Evolutionary conservation across 2,329 filamentous ascomycete genomes (phyloP).

Genomic region (Fusarium devonianum): DNA sequence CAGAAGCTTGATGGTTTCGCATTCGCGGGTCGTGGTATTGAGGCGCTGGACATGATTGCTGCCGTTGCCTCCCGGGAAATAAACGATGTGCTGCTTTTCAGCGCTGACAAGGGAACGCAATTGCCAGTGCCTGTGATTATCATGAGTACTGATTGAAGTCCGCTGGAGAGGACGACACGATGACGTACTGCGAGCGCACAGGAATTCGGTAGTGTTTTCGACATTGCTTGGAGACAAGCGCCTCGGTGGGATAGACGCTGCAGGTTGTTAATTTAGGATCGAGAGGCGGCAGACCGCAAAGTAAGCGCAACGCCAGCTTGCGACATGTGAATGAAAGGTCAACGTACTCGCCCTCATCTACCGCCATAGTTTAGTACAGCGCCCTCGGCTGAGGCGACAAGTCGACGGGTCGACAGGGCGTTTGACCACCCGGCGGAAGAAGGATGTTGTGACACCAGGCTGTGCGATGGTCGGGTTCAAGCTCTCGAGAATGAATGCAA

Average conservation of each 20-base stretch:
- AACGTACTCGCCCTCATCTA: constrained; percentile 61
- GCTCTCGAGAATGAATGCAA: constrained; percentile 7
- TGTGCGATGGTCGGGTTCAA: constrained; percentile 11
- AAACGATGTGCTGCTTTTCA: constrained; percentile 77
- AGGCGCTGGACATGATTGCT: constrained; percentile 71
- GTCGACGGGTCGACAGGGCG: constrained; percentile 16
- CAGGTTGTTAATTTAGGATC: constrained; percentile 6
- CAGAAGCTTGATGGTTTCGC: constrained; percentile 75
- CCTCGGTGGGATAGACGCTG: constrained; percentile 71
- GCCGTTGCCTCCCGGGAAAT: constrained; percentile 80
- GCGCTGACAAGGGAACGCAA: constrained; percentile 89
- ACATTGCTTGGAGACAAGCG: constrained; percentile 65
- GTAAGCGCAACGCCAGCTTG: background rate
- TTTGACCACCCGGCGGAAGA: constrained; percentile 12
- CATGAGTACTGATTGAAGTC: constrained; percentile 24
- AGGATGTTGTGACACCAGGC: constrained; percentile 13
- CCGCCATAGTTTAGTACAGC: constrained; percentile 55
- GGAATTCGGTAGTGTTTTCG: constrained; percentile 73
- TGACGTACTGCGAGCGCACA: constrained; percentile 69
- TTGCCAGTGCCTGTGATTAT: constrained; percentile 74
- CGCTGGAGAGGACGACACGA: constrained; percentile 32
- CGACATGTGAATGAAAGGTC: background rate
- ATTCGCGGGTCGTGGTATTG: constrained; percentile 72
- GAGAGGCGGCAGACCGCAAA: constrained; percentile 25
- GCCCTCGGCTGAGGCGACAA: constrained; percentile 27